phyloP scores from a whole-genome alignment of 768 basidiomycete genomes.

The Phlegmacium glaucopus region DNA sequence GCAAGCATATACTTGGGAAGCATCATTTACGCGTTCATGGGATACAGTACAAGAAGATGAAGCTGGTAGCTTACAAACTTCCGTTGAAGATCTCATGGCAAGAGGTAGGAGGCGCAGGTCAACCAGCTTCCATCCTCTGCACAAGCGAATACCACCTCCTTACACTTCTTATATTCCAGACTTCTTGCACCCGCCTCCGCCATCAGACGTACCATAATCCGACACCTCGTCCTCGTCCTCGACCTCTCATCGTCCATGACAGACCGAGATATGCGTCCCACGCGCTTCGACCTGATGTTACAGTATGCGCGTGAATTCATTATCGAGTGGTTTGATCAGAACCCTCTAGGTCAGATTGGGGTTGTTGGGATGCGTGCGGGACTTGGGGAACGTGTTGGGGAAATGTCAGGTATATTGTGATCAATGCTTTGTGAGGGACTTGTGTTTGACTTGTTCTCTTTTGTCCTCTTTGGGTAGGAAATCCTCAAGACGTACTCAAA shows the following conservation, averaged over 20 bases:
- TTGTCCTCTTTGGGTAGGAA: constrained; percentile 58
- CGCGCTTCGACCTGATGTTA: constrained; percentile 86
- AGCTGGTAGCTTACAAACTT: constrained; percentile 82
- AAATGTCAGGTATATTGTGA: constrained; percentile 77
- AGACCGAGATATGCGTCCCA: constrained; percentile 95
- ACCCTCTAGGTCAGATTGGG: constrained; percentile 95
- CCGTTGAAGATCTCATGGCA: constrained; percentile 88
- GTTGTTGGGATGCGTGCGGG: constrained; percentile 92
- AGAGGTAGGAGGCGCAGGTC: constrained; percentile 81
- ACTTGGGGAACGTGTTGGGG: constrained; percentile 83
- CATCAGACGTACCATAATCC: constrained; percentile 92
- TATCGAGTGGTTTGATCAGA: constrained; percentile 98
- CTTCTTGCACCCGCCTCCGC: constrained; percentile 80
- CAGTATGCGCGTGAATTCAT: constrained; percentile 92
- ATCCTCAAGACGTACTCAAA: constrained; percentile 94
- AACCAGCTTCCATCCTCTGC: constrained; percentile 15
- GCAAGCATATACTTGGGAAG: constrained; percentile 96
- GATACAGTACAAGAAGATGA: constrained; percentile 97
- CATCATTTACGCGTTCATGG: constrained; percentile 92
- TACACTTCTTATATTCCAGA: constrained; percentile 32
- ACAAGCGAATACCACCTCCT: not conserved
- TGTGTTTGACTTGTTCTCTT: constrained; percentile 1
- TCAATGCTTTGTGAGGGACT: not conserved
- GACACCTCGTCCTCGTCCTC: constrained; percentile 89
- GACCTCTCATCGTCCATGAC: constrained; percentile 91